Conservation (phyloP, 495 filamentous ascomycete species). For the Rhypophila decipiens region DNA sequence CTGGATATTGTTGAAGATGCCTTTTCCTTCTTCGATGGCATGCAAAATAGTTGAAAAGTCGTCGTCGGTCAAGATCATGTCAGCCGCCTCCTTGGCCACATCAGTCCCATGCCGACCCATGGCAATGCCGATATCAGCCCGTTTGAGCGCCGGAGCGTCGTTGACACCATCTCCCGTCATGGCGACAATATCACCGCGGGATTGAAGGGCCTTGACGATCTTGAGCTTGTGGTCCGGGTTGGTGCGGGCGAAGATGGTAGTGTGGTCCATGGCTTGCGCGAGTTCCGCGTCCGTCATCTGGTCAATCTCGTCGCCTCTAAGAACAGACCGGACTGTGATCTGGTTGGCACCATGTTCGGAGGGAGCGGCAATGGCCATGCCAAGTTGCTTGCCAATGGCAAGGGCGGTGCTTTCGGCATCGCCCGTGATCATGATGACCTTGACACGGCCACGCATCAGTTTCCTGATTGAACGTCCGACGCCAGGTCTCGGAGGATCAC, state of each 20-base stretch:
- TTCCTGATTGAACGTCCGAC: constrained; percentile 85
- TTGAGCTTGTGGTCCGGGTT: constrained; percentile 98
- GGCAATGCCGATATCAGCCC: constrained; percentile 94
- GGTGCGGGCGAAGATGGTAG: constrained; percentile 91
- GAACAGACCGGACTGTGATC: constrained; percentile 58
- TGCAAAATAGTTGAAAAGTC: constrained; percentile 95
- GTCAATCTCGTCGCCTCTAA: constrained; percentile 86
- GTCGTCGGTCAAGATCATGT: constrained; percentile 98
- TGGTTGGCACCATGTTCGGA: constrained; percentile 38
- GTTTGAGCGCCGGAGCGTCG: constrained; percentile 93
- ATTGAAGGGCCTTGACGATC: constrained; percentile 85
- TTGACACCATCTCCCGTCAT: constrained; percentile 99
- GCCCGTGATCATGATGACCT: constrained; percentile 98
- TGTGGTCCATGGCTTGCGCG: constrained; percentile 72
- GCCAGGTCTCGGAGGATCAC: constrained; percentile 83
- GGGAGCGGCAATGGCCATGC: constrained; percentile 64
- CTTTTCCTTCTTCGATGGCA: constrained; percentile 97
- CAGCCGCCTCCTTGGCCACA: constrained; percentile 97
- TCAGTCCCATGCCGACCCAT: constrained; percentile 96
- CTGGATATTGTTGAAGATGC: constrained; percentile 99
- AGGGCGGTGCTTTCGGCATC: constrained; percentile 91
- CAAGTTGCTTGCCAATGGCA: constrained; percentile 86
- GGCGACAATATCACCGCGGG: constrained; percentile 91
- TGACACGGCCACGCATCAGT: constrained; percentile 87
- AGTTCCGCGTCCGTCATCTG: constrained; percentile 80